Percentiles rank a stretch among this genome's conserved stretches.
phyloP scores from a whole-genome alignment of 1,139 yeast species.

The Zygoascus meyerae region DNA sequence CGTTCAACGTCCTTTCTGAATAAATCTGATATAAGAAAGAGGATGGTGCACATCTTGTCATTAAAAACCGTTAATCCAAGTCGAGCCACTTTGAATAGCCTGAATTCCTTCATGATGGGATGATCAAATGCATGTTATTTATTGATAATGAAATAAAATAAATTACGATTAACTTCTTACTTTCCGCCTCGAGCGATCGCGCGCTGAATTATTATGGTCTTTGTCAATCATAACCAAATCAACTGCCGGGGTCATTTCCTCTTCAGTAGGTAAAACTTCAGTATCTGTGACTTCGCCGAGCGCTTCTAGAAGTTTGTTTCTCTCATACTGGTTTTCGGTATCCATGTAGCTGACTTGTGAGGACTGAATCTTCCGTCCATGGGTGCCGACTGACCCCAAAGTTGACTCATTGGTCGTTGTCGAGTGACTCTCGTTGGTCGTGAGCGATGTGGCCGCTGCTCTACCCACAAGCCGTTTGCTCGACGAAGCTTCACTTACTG shows the following conservation, averaged over 20 bases:
- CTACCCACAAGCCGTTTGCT: slow-evolving; percentile 16
- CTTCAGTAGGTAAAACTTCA: slow-evolving; percentile 11
- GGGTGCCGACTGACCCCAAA: slow-evolving; percentile 2
- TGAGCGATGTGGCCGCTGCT: slow-evolving; percentile 15
- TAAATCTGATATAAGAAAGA: slow-evolving; percentile 46
- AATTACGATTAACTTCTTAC: neutral
- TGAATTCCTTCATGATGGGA: slow-evolving; percentile 28
- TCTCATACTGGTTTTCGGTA: slow-evolving; percentile 21
- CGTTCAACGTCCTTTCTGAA: slow-evolving; percentile 22
- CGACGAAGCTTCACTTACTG: neutral
- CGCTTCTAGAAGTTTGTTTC: slow-evolving; percentile 22
- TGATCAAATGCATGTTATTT: slow-evolving; percentile 11
- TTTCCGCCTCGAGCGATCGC: slow-evolving; percentile 2
- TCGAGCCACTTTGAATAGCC: slow-evolving; percentile 59
- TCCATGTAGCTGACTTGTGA: slow-evolving; percentile 26
- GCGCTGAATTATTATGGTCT: slow-evolving; percentile 6
- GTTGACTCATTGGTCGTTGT: neutral
- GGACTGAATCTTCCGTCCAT: slow-evolving; percentile 10
- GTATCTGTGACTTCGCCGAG: slow-evolving; percentile 20
- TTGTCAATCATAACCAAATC: slow-evolving; percentile 14
- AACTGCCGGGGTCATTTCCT: slow-evolving; percentile 21
- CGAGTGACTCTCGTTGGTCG: neutral
- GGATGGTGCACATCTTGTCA: slow-evolving; percentile 47
- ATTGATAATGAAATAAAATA: slow-evolving; percentile 1
- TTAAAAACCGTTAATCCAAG: slow-evolving; percentile 60